phyloP scores from a whole-genome alignment of 1,284 basidiomycete genomes.

The Ceratobasidium sp. region DNA sequence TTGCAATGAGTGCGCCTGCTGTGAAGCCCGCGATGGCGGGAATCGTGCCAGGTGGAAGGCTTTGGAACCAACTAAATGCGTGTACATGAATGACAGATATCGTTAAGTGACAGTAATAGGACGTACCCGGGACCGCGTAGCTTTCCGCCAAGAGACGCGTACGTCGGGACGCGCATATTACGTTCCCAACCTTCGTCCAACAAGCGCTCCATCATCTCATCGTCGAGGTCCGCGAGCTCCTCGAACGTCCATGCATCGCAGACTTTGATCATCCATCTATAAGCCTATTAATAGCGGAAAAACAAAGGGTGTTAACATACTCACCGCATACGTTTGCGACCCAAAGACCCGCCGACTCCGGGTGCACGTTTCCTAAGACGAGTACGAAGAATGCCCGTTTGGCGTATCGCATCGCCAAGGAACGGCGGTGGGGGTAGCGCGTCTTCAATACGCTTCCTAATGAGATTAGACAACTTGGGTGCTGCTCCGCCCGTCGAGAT shows the following conservation, averaged over 20 bases:
- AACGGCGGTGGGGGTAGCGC: constrained; percentile 71
- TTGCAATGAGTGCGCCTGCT: constrained; percentile 9
- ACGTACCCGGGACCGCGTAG: constrained; percentile 8
- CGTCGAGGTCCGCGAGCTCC: constrained; percentile 77
- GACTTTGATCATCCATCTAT: constrained; percentile 88
- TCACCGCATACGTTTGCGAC: constrained; percentile 82
- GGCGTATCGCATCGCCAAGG: constrained; percentile 85
- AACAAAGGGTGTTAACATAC: neutral
- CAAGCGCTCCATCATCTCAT: constrained; percentile 70
- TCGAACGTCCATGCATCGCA: constrained; percentile 90
- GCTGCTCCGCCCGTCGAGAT: constrained; percentile 96
- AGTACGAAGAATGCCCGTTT: constrained; percentile 79
- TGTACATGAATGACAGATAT: neutral
- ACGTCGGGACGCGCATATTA: constrained; percentile 52
- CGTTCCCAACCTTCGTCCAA: constrained; percentile 81
- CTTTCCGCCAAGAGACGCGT: constrained; percentile 36
- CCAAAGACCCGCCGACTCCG: constrained; percentile 79
- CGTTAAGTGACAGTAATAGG: neutral
- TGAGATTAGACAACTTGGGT: constrained; percentile 90
- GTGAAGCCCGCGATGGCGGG: constrained; percentile 22
- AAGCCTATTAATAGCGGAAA: neutral
- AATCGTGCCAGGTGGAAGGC: constrained; percentile 15
- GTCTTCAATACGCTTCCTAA: constrained; percentile 79
- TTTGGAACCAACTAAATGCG: constrained; percentile 30
- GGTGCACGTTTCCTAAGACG: constrained; percentile 80